These are phyloP conservation scores for Taphrina flavorubra DNA, from an alignment of 1,139 yeast genomes.

Conservation along the genomic window DNA sequence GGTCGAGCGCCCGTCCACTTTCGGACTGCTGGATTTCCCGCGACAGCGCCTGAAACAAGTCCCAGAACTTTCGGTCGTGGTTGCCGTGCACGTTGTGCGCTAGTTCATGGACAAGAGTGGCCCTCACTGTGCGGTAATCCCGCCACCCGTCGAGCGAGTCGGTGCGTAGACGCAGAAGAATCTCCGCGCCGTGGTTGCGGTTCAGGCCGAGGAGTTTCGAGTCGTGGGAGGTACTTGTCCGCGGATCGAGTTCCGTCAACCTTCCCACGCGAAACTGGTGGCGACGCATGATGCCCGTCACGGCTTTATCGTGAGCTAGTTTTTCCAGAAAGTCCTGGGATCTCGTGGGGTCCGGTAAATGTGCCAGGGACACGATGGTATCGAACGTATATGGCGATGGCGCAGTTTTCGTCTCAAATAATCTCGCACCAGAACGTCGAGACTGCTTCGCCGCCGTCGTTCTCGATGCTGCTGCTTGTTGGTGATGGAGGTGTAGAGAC, in stretches of 20 bases:
- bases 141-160: conserved; percentile 55
- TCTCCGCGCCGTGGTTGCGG: conserved; percentile 52
- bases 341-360: conserved; percentile 50
- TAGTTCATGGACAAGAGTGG: conserved; percentile 55
- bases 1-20: conserved; percentile 49
- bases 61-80: conserved; percentile 54
- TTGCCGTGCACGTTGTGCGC: conserved; percentile 54
- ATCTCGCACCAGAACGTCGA: not conserved
- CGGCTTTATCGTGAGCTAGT: conserved; percentile 52
- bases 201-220: conserved; percentile 52
- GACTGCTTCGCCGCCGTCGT: conserved; percentile 6
- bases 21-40: conserved; percentile 48
- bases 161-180: conserved; percentile 54
- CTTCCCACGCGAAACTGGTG: conserved; percentile 53
- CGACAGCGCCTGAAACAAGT: conserved; percentile 51
- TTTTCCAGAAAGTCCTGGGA: conserved; percentile 50
- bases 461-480: too few relatives aligned
- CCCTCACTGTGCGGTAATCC: conserved; percentile 51
- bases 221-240: conserved; percentile 51
- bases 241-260: conserved; percentile 55
- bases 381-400: conserved; percentile 51
- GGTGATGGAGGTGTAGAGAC: too few relatives aligned
- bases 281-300: conserved; percentile 52
- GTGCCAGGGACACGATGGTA: conserved; percentile 51
- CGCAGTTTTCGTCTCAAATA: too few relatives aligned